Evolutionary conservation across 1,284 basidiomycete species (phyloP).

Genomic region (Moesziomyces sp.): DNA sequence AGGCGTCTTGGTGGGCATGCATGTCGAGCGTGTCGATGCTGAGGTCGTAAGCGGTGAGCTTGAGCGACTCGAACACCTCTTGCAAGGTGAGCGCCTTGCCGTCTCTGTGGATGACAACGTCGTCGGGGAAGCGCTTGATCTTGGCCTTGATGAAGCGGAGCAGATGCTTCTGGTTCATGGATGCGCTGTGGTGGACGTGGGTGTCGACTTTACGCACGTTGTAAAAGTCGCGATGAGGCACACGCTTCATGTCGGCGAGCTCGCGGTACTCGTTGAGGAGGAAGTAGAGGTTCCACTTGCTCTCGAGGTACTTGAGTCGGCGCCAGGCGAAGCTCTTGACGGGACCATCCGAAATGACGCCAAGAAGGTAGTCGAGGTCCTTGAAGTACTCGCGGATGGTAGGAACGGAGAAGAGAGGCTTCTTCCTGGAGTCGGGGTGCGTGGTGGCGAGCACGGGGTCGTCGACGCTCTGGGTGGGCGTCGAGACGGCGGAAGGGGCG

Average conservation of each 20-base stretch:
- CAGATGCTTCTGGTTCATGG: conserved; percentile 99
- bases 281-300: conserved; percentile 94
- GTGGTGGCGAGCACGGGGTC: conserved; percentile 21
- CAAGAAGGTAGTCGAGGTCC: conserved; percentile 83
- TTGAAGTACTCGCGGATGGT: conserved; percentile 92
- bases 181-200: conserved; percentile 97
- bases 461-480: conserved; percentile 35
- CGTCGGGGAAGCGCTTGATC: conserved; percentile 85
- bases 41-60: conserved; percentile 95
- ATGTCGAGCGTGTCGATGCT: conserved; percentile 99
- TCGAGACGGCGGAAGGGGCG: conserved; percentile 22
- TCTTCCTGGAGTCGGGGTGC: conserved; percentile 16
- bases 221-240: conserved; percentile 87
- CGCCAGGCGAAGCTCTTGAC: conserved; percentile 96
- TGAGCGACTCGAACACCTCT: conserved; percentile 94
- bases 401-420: conserved; percentile 81
- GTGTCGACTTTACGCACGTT: conserved; percentile 97
- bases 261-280: conserved; percentile 95
- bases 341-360: conserved; percentile 85
- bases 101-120: conserved; percentile 95
- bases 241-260: conserved; percentile 91
- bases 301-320: conserved; percentile 89
- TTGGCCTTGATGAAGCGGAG: conserved; percentile 98
- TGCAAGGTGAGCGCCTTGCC: conserved; percentile 87
- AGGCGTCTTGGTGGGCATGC: conserved; percentile 97